Evolutionary conservation across 2,329 filamentous ascomycete species (phyloP), one percentile per base, ranked within the genome.

Genomic region (Penicillium janthinellum): DNA sequence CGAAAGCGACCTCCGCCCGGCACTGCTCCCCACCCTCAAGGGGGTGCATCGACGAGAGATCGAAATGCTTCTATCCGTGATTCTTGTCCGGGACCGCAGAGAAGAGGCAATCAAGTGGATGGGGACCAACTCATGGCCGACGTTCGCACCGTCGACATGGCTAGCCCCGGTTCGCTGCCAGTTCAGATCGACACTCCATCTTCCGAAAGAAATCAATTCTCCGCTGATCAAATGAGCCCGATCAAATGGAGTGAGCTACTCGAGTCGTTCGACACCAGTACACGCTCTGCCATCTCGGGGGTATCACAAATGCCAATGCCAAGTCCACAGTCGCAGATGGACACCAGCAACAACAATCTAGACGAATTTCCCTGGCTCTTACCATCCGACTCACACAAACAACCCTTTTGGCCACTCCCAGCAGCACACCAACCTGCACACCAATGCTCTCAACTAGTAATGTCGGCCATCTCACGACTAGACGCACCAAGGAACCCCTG

Each of bases 381-480:
- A 44, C 41, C 41, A 20, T 25, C 20, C 12, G 41, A 44, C 25
- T 44, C 41, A 25, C 41, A 25, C 25, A 44, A 44, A 44, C 41
- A 44, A 44, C 11, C 20, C 20, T 20, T 44, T 12, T 44, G 41
- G 41, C 8, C 41, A 44, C 20, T 44, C 22, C 41, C 41, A 17
- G 22, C 22, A 28, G 39, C 50, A 10, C 37, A 54, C 17, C 52
- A 45, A 28, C 34, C 52, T 34, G 38, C 25, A 45, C 52, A 54
- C 39, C 52, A 54, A 54, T 54, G 52, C n/a, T 54, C 52, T 28
- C 52, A 54, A 45, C 52, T 54, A 34, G 52, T 39, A 28, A 54
- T 54, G 52, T 54, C 52, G 25, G 52, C 52, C 4, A 54, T 54
- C 10, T 42, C 41, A 22, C 39, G 52, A 20, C 52, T 54, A 10